Conservation (phyloP, 768 basidiomycete genomes). For the Lepiota brunneoincarnata region DNA sequence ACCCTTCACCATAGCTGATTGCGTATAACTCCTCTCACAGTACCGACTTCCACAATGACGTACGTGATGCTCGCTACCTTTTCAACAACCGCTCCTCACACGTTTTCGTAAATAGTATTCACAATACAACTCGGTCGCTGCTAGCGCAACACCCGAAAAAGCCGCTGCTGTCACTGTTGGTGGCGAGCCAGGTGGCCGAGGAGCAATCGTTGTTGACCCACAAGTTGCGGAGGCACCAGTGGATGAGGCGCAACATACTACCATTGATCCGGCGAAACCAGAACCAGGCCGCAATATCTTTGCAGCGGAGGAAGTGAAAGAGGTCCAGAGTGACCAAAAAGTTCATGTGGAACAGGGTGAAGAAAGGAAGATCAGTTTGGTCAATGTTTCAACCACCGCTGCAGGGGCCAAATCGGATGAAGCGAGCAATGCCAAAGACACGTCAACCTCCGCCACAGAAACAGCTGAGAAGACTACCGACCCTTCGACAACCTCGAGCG, state of each 20-base stretch:
- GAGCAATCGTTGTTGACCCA: constrained; percentile 53
- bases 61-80: constrained; percentile 31
- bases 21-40: constrained; percentile 30
- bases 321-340: constrained; percentile 40
- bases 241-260: constrained; percentile 25
- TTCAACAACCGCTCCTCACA: neutral
- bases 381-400: constrained; percentile 16
- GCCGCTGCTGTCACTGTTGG: constrained; percentile 44
- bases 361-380: constrained; percentile 36
- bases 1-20: neutral
- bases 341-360: constrained; percentile 18
- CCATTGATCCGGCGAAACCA: constrained; percentile 44
- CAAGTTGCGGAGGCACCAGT: constrained; percentile 16
- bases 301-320: constrained; percentile 1
- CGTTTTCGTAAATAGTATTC: constrained; percentile 44
- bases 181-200: constrained; percentile 52
- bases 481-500: neutral
- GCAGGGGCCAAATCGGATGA: constrained; percentile 5
- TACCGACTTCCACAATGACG: constrained; percentile 66
- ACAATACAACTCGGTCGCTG: constrained; percentile 41
- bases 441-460: constrained; percentile 5
- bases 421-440: constrained; percentile 7
- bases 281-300: constrained; percentile 81
- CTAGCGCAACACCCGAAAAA: constrained; percentile 34
- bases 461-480: neutral